Evolutionary conservation across 208 protist genomes (phyloP).

Genomic region (Trichomonas tenax): DNA sequence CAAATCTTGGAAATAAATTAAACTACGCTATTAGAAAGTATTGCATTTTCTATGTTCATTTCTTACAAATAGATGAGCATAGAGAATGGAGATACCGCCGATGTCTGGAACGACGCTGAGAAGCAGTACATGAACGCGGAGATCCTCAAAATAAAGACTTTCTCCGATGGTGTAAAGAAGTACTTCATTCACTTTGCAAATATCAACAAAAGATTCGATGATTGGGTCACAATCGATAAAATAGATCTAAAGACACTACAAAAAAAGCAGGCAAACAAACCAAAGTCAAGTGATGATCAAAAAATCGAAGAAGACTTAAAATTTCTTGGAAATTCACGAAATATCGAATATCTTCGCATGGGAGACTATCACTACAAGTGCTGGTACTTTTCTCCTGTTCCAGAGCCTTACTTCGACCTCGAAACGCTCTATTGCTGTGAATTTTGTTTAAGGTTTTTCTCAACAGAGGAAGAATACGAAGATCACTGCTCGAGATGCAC

Average conservation of each 20-base stretch:
- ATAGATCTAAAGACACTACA: not conserved
- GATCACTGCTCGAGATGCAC: not conserved
- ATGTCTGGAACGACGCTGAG: not conserved
- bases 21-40: no score
- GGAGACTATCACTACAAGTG: not conserved
- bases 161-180: not conserved
- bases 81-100: not conserved
- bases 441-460: slow-evolving; percentile 22
- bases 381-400: slow-evolving; percentile 21
- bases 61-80: not conserved
- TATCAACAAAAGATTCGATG: not conserved
- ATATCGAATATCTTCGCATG: not conserved
- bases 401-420: not conserved
- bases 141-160: not conserved
- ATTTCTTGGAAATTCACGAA: not conserved
- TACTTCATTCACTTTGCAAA: not conserved
- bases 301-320: not conserved
- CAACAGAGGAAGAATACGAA: not conserved
- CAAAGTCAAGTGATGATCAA: not conserved
- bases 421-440: slow-evolving; percentile 15
- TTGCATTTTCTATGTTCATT: no score
- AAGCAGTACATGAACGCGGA: not conserved
- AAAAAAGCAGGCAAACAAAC: not conserved
- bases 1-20: no score
- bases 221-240: not conserved